Base-by-base conservation (phyloP, 768 basidiomycete genomes). In the Pleurotus salmoneostramineus region DNA sequence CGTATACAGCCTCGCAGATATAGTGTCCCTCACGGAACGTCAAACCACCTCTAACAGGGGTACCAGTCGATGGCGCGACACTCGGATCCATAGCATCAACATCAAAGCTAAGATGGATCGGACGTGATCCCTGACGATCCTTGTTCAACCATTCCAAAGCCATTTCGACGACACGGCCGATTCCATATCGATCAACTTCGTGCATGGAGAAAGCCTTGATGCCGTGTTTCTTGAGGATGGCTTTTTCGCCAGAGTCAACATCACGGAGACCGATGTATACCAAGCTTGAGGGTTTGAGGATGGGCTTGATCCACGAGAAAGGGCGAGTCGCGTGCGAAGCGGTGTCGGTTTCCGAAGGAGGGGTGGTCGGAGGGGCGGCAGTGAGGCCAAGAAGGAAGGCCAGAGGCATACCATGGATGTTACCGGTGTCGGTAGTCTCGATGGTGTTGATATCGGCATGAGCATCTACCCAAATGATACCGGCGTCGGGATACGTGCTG, bases 1-100 rank as follows among this genome's bases (percentile, higher is more conserved):
- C 95, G 60, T 85, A 85, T 44, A 98, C 83, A 4, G 91, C 88
- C 73, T 98, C 95, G 63, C 91, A 94, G 65, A 96, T 95, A 70
- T 95, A 98, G 73, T 98, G 97, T n/a, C 95, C 96, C 69, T 99
- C 97, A 62, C 97, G 79, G 77, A 98, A 99, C 17, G 92, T 95
- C 60, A 99, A 75, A 8, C 97, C 97, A 2, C 97, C 97, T 64
- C 95, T 89, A 61, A 93, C 93, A 27, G 93, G 93, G 46, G 93
- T 95, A 15, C 93, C 94, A 46, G 94, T 96, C 49, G 91, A 93
- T 1, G 95, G 96, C n/a, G 97, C 96, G 54, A 98, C 95, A 12
- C 83, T 83, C 8, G 97, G 97, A 71, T 98, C 96, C 51, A 95
- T 74, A 8, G 94, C 94, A 67, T 95, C 93, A 17, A 98, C 95